Evolutionary conservation across 2,329 filamentous ascomycete genomes (phyloP).

Genomic region (Aspergillus eucalypticola): DNA sequence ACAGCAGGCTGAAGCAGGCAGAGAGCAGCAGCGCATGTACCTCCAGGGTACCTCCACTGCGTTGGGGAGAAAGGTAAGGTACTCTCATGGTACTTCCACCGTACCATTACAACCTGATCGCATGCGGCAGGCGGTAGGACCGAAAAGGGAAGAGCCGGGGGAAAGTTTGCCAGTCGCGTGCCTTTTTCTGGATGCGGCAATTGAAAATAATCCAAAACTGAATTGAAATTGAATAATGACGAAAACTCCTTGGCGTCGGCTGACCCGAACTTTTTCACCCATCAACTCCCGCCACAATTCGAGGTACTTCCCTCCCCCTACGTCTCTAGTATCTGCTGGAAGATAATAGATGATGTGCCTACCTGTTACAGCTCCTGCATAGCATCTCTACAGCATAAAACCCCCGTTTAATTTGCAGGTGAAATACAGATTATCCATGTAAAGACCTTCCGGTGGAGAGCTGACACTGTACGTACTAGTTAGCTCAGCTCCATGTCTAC

Average conservation of each 20-base stretch:
- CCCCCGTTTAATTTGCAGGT: neutral
- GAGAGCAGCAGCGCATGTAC: neutral
- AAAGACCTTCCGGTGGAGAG: too few relatives aligned
- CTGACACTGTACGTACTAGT: too few relatives aligned
- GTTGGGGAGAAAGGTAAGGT: neutral
- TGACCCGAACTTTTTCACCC: neutral
- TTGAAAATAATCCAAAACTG: neutral
- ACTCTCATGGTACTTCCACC: neutral
- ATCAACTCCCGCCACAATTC: neutral
- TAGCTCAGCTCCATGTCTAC: too few relatives aligned
- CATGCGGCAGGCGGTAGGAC: neutral
- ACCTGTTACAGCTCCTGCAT: neutral
- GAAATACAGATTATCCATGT: too few relatives aligned
- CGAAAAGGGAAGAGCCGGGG: neutral
- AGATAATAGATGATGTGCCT: neutral
- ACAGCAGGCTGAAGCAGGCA: neutral
- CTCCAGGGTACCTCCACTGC: neutral
- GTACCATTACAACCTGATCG: neutral
- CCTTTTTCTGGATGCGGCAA: neutral
- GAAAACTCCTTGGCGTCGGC: conserved; percentile 4
- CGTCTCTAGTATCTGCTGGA: too few relatives aligned
- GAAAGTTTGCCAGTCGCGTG: conserved; percentile 5
- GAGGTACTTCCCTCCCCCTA: neutral
- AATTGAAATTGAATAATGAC: neutral
- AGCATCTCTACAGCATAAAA: too few relatives aligned